Base-by-base conservation (phyloP, 352 stramenopile species). In the Phytophthora idaei region DNA sequence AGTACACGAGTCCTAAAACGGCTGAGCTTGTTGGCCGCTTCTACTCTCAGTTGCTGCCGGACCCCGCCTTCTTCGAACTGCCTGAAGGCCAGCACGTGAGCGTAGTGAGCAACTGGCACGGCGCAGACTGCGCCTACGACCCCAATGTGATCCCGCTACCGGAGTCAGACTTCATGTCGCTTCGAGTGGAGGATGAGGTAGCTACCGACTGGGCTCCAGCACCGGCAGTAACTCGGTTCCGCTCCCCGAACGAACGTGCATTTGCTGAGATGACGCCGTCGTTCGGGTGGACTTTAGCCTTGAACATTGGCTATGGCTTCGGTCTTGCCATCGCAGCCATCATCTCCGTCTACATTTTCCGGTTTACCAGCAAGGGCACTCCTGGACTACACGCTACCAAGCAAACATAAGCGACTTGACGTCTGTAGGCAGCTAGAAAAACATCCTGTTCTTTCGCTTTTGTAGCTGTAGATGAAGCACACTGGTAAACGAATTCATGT, bases 101-200 rank as follows among this genome's bases (percentile, higher is more conserved):
- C 9, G 46, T 90, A 6, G 67, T 90, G 57, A 95, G 87, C 77
- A 95, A 89, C 62, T 94, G 92, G 76, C 75, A 90, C 59, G 87
- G 83, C 5, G 14, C 56, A 0, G 71, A 92, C 42, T 95, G 87
- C 61, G 58, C 57, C 0, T 93, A 82, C 51, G 84, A 95, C 49
- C 65, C 71, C 11, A 67, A 61, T 29, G 66, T 90, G 34, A 80
- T 93, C 29, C 61, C 61, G 27, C 66, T 83, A 45, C 47, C 65
- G 61, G 54, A 73, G 69, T 39, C 64, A 63, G 49, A 73, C 53
- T 60, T 64, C 27, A 63, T 78, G 63, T 64, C 67, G 47, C 36
- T 78, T 34, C 64, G 57, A 63, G 51, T 36, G 31, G 61, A 61
- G 31, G 45, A 74, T 8, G 46, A 73, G 4, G 44, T 27, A 12